Evolutionary conservation across 805 yeast species (phyloP).

Genomic region (Candida ponderosae): DNA sequence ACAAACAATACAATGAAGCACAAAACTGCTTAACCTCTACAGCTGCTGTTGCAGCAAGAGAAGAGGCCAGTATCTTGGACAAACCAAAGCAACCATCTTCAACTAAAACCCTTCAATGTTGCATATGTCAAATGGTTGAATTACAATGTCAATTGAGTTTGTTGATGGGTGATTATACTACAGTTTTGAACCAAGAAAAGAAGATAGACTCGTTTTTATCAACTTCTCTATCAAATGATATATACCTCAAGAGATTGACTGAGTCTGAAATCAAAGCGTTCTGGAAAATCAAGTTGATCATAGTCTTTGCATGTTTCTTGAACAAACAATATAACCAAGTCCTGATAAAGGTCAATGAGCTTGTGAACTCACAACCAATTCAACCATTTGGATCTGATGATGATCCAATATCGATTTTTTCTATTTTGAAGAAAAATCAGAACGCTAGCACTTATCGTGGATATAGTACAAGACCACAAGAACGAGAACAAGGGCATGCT

Average conservation of each 20-base stretch:
- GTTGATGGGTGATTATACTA: conserved; percentile 9
- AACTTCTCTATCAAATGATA: conserved; percentile 14
- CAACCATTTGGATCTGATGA: conserved; percentile 11
- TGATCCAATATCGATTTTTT: conserved; percentile 2
- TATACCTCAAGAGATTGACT: conserved; percentile 16
- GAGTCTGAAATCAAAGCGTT: conserved; percentile 15
- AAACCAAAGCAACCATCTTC: too few species aligned
- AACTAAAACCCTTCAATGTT: not conserved
- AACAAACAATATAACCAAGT: conserved; percentile 15
- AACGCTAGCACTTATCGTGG: too few species aligned
- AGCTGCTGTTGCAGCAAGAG: conserved; percentile 5
- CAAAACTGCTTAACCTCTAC: conserved; percentile 10
- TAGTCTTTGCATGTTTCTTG: conserved; percentile 18
- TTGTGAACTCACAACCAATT: conserved; percentile 11
- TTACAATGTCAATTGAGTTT: conserved; percentile 14
- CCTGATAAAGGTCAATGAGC: conserved; percentile 3
- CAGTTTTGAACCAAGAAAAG: conserved; percentile 15
- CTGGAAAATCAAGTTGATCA: conserved; percentile 18
- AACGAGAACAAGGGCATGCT: too few species aligned
- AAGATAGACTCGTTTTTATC: conserved; percentile 15
- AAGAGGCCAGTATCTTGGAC: too few species aligned
- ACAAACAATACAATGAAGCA: conserved; percentile 15
- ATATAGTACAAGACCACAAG: too few species aligned
- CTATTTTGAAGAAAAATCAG: not conserved
- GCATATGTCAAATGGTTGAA: conserved; percentile 13